A percentile compares a stretch with the other conserved stretches of the same genome.
Evolutionary conservation across 108 stramenopile species (phyloP).

Genomic region (Skeletonema potamos): DNA sequence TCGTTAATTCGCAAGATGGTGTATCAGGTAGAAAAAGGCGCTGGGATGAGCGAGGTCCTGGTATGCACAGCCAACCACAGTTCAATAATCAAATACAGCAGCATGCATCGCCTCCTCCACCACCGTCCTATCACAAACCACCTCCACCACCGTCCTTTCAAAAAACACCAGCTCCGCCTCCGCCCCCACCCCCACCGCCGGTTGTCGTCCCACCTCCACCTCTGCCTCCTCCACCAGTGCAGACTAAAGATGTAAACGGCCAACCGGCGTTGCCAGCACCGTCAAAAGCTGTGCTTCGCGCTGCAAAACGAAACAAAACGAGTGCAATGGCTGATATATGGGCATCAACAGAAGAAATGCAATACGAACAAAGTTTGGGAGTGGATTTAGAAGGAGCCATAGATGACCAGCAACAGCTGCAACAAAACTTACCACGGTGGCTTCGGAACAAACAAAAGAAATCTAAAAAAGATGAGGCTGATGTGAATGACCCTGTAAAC

Average conservation of each 20-base stretch:
- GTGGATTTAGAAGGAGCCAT: slow-evolving; percentile 1
- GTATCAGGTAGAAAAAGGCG: slow-evolving; percentile 3
- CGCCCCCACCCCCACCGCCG: slow-evolving; percentile 11
- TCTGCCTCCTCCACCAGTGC: background rate
- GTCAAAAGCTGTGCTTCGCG: slow-evolving; percentile 61
- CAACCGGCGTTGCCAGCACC: slow-evolving; percentile 58
- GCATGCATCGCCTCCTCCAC: slow-evolving; percentile 23
- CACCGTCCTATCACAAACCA: slow-evolving; percentile 32
- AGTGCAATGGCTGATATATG: slow-evolving; percentile 70
- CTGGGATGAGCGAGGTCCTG: slow-evolving; percentile 17
- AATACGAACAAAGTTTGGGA: slow-evolving; percentile 54
- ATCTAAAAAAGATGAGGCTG: slow-evolving; percentile 17
- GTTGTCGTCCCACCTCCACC: slow-evolving; percentile 24
- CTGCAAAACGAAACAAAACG: slow-evolving; percentile 33
- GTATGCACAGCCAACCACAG: slow-evolving; percentile 12
- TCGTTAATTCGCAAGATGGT: slow-evolving; percentile 12
- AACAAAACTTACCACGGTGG: slow-evolving; percentile 30
- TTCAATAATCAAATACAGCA: slow-evolving; percentile 16
- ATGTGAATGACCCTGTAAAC: slow-evolving; percentile 46
- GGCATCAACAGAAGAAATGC: slow-evolving; percentile 84
- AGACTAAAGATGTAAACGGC: background rate
- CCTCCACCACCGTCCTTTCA: slow-evolving; percentile 11
- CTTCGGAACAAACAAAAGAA: slow-evolving; percentile 55
- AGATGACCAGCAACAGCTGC: slow-evolving; percentile 28
- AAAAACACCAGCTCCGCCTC: slow-evolving; percentile 15